Evolutionary conservation across 2,329 filamentous ascomycete species (phyloP), one percentile per base, ranked within the genome.

Genomic region (Fusarium denticulatum): DNA sequence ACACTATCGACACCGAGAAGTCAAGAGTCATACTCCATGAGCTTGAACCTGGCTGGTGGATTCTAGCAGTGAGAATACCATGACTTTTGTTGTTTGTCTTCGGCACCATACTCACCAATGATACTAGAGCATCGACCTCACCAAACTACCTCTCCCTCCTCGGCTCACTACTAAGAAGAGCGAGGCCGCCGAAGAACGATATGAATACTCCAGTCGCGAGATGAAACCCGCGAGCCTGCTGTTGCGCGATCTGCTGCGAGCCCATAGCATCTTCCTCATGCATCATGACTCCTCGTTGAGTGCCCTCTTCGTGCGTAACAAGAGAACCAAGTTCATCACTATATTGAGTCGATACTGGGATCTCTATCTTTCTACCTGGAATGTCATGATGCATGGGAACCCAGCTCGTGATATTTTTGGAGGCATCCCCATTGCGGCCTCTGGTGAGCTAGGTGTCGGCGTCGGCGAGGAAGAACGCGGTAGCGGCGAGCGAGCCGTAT

Each of bases 401-500:
- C 96, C 96, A 0, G 91, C 92, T 5, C 89, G 92, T 3, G 92
- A 92, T 71, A 86, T 97, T 10, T 95, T 94, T 78, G 90, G 92
- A 16, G 95, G 94, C 11, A 90, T 97, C 79, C 97, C 97, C 81
- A 87, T 99, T 37, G 94, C 95, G 18, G 94, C 93, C 12, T 95
- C 94, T 39, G 96, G 96, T 24, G 96, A 98, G 83, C 88, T 98
- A 32, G 96, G 96, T 22, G 90, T 98, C 50, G 96, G 96, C 1
- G 96, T 98, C 3, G 96, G 96, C 24, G 96, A 98, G 81, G 96
- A 98, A 83, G 94, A 98, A 62, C 92, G 95, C 81, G 96, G 96
- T 9, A 98, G 96, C 80, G 95, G 95, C 37, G 96, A 98, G 84
- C 88, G 96, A 77, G 96, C 97, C 77, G 96, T 98, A 1, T 85